phyloP scores from a whole-genome alignment of 352 stramenopile species.

The Plasmopara viticola region DNA sequence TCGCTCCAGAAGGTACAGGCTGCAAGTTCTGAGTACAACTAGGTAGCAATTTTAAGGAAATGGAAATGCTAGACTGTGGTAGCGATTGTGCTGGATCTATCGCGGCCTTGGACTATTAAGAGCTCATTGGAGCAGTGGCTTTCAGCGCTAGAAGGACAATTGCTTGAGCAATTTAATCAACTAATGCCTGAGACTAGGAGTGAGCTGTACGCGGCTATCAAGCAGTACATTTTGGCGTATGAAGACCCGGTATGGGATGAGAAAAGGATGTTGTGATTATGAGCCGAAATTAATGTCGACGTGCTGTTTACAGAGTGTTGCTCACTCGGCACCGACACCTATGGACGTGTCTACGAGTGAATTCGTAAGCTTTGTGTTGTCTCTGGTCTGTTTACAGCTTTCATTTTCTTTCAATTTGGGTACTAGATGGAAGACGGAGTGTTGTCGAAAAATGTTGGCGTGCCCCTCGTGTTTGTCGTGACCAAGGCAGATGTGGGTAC shows the following conservation, averaged over 20 bases:
- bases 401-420: neutral
- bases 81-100: slow-evolving; percentile 64
- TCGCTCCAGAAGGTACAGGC: slow-evolving; percentile 38
- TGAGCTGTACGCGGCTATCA: slow-evolving; percentile 55
- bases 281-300: slow-evolving; percentile 3
- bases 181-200: slow-evolving; percentile 39
- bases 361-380: slow-evolving; percentile 44
- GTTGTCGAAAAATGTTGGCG: slow-evolving; percentile 70
- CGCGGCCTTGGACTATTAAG: slow-evolving; percentile 78
- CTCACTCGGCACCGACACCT: slow-evolving; percentile 39
- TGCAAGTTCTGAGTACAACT: neutral
- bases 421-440: slow-evolving; percentile 68
- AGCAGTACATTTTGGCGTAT: slow-evolving; percentile 71
- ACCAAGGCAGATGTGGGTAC: slow-evolving; percentile 68
- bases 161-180: slow-evolving; percentile 70
- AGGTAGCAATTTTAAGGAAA: neutral
- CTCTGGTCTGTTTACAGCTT: neutral
- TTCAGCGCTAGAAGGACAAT: slow-evolving; percentile 58
- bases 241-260: slow-evolving; percentile 55
- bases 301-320: slow-evolving; percentile 35
- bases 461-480: slow-evolving; percentile 66
- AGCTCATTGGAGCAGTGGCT: slow-evolving; percentile 74
- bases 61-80: slow-evolving; percentile 43
- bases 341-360: slow-evolving; percentile 55
- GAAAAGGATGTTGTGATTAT: slow-evolving; percentile 1